A percentile compares a stretch with the other conserved stretches of the same genome.
phyloP scores from a whole-genome alignment of 2,329 filamentous ascomycete genomes.

The Fusarium subtropicale region DNA sequence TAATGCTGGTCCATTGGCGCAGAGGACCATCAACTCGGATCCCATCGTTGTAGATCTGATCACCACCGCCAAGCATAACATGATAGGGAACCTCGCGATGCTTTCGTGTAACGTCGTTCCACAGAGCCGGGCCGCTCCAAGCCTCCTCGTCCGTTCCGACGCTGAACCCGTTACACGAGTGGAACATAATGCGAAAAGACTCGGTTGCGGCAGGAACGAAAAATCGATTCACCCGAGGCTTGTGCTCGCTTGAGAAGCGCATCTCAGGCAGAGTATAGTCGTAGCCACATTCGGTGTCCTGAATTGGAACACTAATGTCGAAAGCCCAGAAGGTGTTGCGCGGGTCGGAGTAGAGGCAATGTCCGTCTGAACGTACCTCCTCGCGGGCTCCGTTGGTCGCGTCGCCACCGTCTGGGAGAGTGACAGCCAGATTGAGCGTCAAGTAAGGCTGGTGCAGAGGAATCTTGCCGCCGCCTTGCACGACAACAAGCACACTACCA shows the following conservation, averaged over 20 bases:
- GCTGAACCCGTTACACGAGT: constrained; percentile 97
- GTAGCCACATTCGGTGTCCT: constrained; percentile 77
- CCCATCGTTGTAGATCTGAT: constrained; percentile 96
- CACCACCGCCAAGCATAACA: constrained; percentile 93
- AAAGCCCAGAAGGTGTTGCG: constrained; percentile 94
- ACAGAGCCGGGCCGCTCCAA: constrained; percentile 91
- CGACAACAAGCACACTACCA: constrained; percentile 87
- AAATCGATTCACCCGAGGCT: constrained; percentile 75
- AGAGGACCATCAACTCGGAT: constrained; percentile 88
- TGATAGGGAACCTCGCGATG: constrained; percentile 88
- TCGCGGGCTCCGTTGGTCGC: constrained; percentile 51
- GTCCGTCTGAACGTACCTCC: constrained; percentile 56
- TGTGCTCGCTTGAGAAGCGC: constrained; percentile 67
- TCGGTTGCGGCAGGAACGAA: constrained; percentile 85
- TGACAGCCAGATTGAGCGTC: constrained; percentile 59
- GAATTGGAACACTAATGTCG: constrained; percentile 81
- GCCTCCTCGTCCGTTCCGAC: constrained; percentile 85
- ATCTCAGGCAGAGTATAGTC: constrained; percentile 79
- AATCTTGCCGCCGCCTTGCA: constrained; percentile 73
- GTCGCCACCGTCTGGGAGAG: constrained; percentile 42
- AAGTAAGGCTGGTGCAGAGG: constrained; percentile 70
- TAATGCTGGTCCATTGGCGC: constrained; percentile 83
- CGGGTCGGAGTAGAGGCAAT: constrained; percentile 73
- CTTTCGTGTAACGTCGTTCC: constrained; percentile 90
- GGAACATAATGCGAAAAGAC: constrained; percentile 98